phyloP scores from a whole-genome alignment of 139 green algal genomes.

The Chlamydomonas sp. region DNA sequence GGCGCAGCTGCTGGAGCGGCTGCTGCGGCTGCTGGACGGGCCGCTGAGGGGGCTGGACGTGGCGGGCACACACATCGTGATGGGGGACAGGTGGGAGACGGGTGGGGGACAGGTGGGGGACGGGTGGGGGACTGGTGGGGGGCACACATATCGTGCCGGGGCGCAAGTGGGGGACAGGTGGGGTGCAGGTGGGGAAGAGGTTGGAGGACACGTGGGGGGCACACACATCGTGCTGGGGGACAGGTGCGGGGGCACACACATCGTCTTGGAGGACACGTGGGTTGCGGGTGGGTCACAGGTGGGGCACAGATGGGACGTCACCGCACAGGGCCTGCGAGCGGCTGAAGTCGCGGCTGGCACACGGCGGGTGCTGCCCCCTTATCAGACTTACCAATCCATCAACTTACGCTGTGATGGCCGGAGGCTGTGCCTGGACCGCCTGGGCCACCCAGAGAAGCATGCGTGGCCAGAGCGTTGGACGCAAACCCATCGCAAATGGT shows the following conservation, averaged over 20 bases:
- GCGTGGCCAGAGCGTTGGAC: too few species aligned
- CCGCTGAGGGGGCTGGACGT: background rate
- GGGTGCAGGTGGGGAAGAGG: too few species aligned
- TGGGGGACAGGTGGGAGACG: conserved; percentile 31
- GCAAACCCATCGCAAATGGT: too few species aligned
- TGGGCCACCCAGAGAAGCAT: conserved; percentile 6
- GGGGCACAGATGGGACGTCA: too few species aligned
- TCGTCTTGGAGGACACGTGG: background rate
- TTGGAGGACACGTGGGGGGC: too few species aligned
- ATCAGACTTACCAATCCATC: background rate
- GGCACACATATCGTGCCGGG: background rate
- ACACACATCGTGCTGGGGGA: background rate
- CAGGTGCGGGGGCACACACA: too few species aligned
- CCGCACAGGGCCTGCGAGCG: too few species aligned
- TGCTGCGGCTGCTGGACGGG: background rate
- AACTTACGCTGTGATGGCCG: background rate
- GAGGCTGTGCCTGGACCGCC: conserved; percentile 28
- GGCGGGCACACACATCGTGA: conserved; percentile 20
- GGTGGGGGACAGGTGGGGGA: too few species aligned
- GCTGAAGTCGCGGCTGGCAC: too few species aligned
- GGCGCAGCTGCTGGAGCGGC: conserved; percentile 23
- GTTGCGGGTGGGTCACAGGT: too few species aligned
- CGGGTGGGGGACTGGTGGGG: too few species aligned
- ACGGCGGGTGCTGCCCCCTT: background rate
- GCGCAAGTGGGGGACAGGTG: background rate